Evolutionary conservation across 345 rosid genomes (phyloP).

Genomic region (Diplotaxis tenuifolia): DNA sequence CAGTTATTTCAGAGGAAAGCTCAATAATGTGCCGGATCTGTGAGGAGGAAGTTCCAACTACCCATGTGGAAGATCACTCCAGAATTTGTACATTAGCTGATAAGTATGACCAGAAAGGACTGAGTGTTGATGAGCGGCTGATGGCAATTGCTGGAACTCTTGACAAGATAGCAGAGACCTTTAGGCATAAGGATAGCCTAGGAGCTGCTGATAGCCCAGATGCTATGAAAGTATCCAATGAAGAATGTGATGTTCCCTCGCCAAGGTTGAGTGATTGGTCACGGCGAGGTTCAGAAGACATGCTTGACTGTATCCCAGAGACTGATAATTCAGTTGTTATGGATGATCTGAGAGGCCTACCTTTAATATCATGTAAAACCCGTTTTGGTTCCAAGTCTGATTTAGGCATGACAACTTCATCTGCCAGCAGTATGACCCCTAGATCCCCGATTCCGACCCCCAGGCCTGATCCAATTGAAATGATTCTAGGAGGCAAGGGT

Average conservation of each 20-base stretch:
- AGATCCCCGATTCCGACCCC: conserved; percentile 94
- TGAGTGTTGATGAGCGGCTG: conserved; percentile 85
- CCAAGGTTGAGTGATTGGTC: conserved; percentile 98
- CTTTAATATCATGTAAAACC: conserved; percentile 88
- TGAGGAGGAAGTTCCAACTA: conserved; percentile 67
- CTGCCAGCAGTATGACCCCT: conserved; percentile 98
- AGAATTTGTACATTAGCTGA: conserved; percentile 92
- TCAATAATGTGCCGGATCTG: conserved; percentile 60
- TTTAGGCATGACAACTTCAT: conserved; percentile 94
- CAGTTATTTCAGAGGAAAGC: conserved; percentile 60
- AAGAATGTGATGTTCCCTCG: conserved; percentile 80
- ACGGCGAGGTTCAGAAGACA: conserved; percentile 93
- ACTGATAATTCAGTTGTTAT: conserved; percentile 64
- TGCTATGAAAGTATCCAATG: conserved; percentile 80
- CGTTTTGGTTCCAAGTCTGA: conserved; percentile 96
- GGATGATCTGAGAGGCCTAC: conserved; percentile 91
- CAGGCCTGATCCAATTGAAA: conserved; percentile 79
- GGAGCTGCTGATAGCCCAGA: conserved; percentile 76
- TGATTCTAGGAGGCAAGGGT: conserved; percentile 79
- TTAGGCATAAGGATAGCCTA: conserved; percentile 69
- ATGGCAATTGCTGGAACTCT: conserved; percentile 77
- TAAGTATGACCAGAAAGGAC: conserved; percentile 85
- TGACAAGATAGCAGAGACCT: conserved; percentile 81
- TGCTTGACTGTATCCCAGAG: conserved; percentile 94
- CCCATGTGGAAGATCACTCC: conserved; percentile 90